A percentile compares a stretch with the other conserved stretches of the same genome.
Conservation (phyloP, 1,284 basidiomycete species). For the Amylostereum chailletii region DNA sequence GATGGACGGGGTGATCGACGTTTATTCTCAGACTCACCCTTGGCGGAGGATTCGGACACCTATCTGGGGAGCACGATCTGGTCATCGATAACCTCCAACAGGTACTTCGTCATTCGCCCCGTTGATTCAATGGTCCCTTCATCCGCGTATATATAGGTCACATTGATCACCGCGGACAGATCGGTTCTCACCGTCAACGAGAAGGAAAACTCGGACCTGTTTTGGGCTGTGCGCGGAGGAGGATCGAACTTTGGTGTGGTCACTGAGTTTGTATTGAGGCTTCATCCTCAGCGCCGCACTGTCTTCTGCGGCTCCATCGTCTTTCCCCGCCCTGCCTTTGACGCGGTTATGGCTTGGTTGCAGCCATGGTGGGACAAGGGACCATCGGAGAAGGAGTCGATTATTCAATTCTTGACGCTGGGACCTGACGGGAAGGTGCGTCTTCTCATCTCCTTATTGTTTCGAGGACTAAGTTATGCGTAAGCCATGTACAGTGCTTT, state of each 20-base stretch:
- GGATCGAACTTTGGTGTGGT: constrained; percentile 53
- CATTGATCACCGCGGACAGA: constrained; percentile 42
- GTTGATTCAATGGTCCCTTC: background rate
- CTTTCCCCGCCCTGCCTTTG: constrained; percentile 16
- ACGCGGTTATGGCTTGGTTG: background rate
- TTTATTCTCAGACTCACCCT: constrained; percentile 32
- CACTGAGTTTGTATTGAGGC: constrained; percentile 39
- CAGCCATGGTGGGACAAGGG: background rate
- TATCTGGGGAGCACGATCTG: constrained; percentile 40
- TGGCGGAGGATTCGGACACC: constrained; percentile 53
- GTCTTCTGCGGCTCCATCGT: constrained; percentile 32
- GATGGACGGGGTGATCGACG: background rate
- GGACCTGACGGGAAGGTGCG: background rate
- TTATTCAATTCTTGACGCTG: background rate
- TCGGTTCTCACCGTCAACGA: constrained; percentile 33
- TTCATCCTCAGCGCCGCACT: constrained; percentile 38
- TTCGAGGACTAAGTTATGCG: background rate
- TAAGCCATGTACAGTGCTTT: constrained; percentile 8
- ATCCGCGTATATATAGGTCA: constrained; percentile 25
- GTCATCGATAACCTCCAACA: constrained; percentile 46
- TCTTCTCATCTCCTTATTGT: background rate
- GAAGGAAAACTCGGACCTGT: constrained; percentile 40
- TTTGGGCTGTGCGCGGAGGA: constrained; percentile 49
- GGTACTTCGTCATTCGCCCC: constrained; percentile 16
- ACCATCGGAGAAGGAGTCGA: background rate